phyloP scores from a whole-genome alignment of 2,329 filamentous ascomycete species.

The Trichoderma semiorbis region DNA sequence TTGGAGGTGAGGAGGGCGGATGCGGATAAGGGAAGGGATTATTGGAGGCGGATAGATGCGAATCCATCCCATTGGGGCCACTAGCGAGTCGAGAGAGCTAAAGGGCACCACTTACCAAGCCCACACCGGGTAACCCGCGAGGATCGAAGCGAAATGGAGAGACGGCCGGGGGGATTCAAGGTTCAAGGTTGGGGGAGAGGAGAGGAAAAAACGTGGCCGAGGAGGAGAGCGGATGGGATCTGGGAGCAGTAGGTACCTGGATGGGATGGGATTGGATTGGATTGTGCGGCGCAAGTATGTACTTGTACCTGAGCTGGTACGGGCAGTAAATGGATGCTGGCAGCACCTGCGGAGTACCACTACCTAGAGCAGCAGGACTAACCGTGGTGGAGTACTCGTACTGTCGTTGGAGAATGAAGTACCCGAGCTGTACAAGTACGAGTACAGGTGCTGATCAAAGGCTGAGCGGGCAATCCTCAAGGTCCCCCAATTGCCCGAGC shows the following conservation, averaged over 20 bases:
- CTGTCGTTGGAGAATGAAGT: too few species aligned
- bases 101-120: slow-evolving; percentile 16
- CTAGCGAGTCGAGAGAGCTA: slow-evolving; percentile 7
- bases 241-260: neutral
- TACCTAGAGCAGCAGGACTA: neutral
- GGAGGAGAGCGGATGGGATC: neutral
- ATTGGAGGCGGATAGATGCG: slow-evolving; percentile 7
- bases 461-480: neutral
- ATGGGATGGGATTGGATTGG: neutral
- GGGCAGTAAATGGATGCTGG: neutral
- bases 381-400: neutral
- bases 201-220: neutral
- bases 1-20: slow-evolving; percentile 14
- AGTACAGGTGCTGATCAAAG: neutral
- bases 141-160: slow-evolving; percentile 10
- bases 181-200: neutral
- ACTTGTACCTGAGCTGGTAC: neutral
- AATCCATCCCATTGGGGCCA: slow-evolving; percentile 13
- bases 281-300: neutral
- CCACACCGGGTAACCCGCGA: slow-evolving; percentile 9
- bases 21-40: neutral
- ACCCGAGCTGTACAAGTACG: too few species aligned
- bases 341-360: neutral
- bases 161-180: slow-evolving; percentile 4
- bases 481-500: neutral